A percentile compares a stretch with the other conserved stretches of the same genome.
phyloP scores from a whole-genome alignment of 805 yeast genomes.

The Suhomyces prunicola region DNA sequence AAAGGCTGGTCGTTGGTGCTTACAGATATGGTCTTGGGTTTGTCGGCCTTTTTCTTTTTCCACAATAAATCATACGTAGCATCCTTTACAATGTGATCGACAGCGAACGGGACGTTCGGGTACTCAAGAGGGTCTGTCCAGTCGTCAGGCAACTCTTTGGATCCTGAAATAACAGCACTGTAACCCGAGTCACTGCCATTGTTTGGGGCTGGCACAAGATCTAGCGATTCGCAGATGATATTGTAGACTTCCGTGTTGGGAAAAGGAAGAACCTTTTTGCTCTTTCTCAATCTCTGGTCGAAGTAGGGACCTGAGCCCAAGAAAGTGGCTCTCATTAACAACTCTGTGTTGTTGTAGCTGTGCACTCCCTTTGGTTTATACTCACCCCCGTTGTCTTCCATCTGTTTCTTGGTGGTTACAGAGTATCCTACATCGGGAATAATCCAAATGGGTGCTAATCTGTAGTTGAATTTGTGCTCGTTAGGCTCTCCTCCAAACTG shows the following conservation, averaged over 20 bases:
- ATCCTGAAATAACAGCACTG: conserved; percentile 14
- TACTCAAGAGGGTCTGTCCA: conserved; percentile 50
- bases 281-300: conserved; percentile 28
- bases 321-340: conserved; percentile 81
- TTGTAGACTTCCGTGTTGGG: conserved; percentile 71
- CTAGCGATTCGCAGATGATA: conserved; percentile 64
- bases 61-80: conserved; percentile 53
- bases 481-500: conserved; percentile 46
- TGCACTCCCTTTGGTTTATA: conserved; percentile 75
- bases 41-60: conserved; percentile 13
- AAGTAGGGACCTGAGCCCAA: conserved; percentile 82
- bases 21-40: conserved; percentile 10
- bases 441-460: conserved; percentile 85
- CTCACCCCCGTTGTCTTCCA: conserved; percentile 45
- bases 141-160: conserved; percentile 30
- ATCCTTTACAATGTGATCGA: conserved; percentile 42
- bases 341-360: conserved; percentile 77
- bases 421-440: conserved; percentile 82
- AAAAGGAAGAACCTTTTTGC: conserved; percentile 55
- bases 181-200: conserved; percentile 45
- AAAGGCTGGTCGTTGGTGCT: conserved; percentile 24
- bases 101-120: conserved; percentile 49
- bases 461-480: conserved; percentile 44
- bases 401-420: conserved; percentile 57
- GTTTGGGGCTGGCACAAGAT: conserved; percentile 49